phyloP scores from a whole-genome alignment of 176 grass and related monocot species.

The Coix lacrymajobi region DNA sequence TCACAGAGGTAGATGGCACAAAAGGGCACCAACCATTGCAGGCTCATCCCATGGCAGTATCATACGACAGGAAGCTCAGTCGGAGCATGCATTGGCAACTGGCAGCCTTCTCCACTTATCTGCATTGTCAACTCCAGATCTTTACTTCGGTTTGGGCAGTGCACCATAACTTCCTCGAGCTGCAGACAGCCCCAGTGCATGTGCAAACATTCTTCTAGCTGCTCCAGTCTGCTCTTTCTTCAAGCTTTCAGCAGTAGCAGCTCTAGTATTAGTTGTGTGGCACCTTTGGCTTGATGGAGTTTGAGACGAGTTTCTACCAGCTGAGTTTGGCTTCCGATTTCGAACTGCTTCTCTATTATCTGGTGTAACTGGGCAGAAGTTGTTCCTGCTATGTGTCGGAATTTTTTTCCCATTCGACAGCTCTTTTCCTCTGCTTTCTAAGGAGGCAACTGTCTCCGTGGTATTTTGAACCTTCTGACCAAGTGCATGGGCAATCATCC shows the following conservation, averaged over 20 bases:
- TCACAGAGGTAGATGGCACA: background rate
- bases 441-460: constrained; percentile 5
- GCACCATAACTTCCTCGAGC: constrained; percentile 25
- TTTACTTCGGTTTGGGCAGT: constrained; percentile 29
- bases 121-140: constrained; percentile 8
- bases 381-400: background rate
- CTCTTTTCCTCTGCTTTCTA: constrained; percentile 31
- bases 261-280: constrained; percentile 2
- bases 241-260: constrained; percentile 41
- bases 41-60: background rate
- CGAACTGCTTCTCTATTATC: constrained; percentile 5
- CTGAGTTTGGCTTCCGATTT: background rate
- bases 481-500: constrained; percentile 96
- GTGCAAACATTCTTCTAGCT: constrained; percentile 89
- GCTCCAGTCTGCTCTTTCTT: constrained; percentile 79
- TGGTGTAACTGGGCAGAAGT: background rate
- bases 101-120: background rate
- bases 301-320: background rate
- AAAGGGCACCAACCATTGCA: background rate
- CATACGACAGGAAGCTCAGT: background rate
- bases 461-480: constrained; percentile 53
- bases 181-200: constrained; percentile 52
- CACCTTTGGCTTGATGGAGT: constrained; percentile 5
- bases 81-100: background rate
- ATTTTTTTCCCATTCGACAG: background rate